Conservation (phyloP, 116 monocot genomes). For the Zostera marina region DNA sequence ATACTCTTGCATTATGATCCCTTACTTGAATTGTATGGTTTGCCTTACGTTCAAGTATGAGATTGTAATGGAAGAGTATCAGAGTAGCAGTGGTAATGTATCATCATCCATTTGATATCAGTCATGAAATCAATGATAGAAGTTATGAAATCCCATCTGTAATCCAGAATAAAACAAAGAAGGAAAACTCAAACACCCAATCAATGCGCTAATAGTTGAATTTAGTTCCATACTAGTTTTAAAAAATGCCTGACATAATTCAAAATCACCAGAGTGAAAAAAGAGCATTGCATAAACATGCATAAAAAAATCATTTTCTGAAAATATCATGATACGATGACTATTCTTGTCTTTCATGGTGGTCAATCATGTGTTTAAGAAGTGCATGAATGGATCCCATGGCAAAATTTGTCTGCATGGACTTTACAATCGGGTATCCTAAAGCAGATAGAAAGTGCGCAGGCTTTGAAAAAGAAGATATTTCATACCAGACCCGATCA, state of each 20-base stretch:
- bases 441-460: conserved; percentile 60
- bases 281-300: background rate
- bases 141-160: too few relatives aligned
- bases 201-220: too few relatives aligned
- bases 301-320: conserved; percentile 1
- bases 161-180: too few relatives aligned
- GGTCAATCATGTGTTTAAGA: conserved; percentile 3
- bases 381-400: conserved; percentile 10
- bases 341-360: background rate
- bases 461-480: conserved; percentile 90
- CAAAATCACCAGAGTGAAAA: background rate
- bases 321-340: background rate
- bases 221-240: background rate
- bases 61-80: too few relatives aligned
- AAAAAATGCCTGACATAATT: background rate
- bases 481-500: conserved; percentile 81
- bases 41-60: too few relatives aligned
- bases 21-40: too few relatives aligned
- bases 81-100: too few relatives aligned
- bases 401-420: conserved; percentile 51
- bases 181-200: too few relatives aligned
- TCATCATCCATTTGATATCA: too few relatives aligned
- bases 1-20: too few relatives aligned
- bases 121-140: too few relatives aligned
- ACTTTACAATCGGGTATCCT: conserved; percentile 49